A percentile compares a stretch with the other conserved stretches of the same genome.
These are phyloP conservation scores for Arachis monticola DNA, from an alignment of 331 rosid species.

Conservation along the genomic window DNA sequence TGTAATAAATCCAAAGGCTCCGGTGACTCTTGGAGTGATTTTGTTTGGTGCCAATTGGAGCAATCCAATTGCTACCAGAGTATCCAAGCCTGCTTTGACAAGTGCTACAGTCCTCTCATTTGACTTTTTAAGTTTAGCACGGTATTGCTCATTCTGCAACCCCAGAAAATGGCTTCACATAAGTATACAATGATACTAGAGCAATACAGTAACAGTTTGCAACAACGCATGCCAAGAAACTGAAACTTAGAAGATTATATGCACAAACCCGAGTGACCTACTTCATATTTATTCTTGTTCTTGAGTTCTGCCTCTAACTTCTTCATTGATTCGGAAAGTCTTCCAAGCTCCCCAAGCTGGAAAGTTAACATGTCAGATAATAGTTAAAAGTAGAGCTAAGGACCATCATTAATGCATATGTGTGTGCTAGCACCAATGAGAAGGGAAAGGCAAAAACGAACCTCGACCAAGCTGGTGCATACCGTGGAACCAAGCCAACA, in stretches of 20 bases:
- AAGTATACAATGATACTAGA: neutral
- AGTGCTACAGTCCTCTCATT: constrained; percentile 89
- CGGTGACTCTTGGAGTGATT: constrained; percentile 89
- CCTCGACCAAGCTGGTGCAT: constrained; percentile 78
- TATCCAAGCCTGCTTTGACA: constrained; percentile 77
- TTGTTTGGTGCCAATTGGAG: constrained; percentile 93
- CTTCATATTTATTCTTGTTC: constrained; percentile 61
- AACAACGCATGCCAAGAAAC: neutral
- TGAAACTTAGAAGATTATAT: constrained; percentile 16
- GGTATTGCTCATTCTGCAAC: constrained; percentile 77
- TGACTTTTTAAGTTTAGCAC: constrained; percentile 66
- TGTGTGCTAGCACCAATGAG: neutral
- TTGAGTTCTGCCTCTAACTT: constrained; percentile 81
- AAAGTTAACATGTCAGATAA: constrained; percentile 31
- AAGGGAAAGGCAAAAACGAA: constrained; percentile 49
- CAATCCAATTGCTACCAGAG: constrained; percentile 84
- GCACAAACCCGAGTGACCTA: constrained; percentile 44
- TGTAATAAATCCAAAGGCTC: constrained; percentile 78
- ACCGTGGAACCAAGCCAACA: constrained; percentile 90
- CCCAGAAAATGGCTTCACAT: constrained; percentile 6
- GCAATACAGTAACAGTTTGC: neutral
- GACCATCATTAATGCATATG: constrained; percentile 15
- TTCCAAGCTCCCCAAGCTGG: constrained; percentile 94
- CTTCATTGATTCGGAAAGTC: constrained; percentile 82
- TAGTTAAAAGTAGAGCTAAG: neutral